These are phyloP conservation scores for Recurvomyces mirabilis DNA, from an alignment of 495 filamentous ascomycete genomes.

Conservation along the genomic window DNA sequence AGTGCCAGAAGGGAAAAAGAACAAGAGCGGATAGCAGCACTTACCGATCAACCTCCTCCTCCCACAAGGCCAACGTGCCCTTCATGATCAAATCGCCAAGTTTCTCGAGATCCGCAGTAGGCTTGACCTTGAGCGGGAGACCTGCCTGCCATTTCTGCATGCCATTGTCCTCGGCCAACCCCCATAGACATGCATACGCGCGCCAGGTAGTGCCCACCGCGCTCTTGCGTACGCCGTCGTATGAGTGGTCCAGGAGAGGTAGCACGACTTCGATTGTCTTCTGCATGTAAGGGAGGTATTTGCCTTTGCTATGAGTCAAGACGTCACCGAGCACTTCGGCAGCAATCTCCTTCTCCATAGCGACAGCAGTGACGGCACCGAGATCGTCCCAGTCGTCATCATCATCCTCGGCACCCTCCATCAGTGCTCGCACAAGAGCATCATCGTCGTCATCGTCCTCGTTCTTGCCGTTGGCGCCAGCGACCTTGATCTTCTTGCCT, in stretches of 20 bases:
- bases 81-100: slow-evolving; percentile 79
- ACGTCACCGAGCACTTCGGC: slow-evolving; percentile 90
- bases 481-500: slow-evolving; percentile 76
- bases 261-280: slow-evolving; percentile 75
- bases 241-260: slow-evolving; percentile 70
- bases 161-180: slow-evolving; percentile 66
- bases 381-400: slow-evolving; percentile 81
- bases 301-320: slow-evolving; percentile 65
- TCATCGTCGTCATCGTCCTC: slow-evolving; percentile 32
- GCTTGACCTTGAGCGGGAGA: slow-evolving; percentile 68
- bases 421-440: slow-evolving; percentile 27
- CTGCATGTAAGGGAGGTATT: slow-evolving; percentile 79
- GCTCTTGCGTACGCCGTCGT: slow-evolving; percentile 87
- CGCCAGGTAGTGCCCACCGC: slow-evolving; percentile 85
- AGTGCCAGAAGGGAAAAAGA: slow-evolving; percentile 27
- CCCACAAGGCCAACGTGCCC: slow-evolving; percentile 74
- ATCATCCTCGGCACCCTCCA: slow-evolving; percentile 39
- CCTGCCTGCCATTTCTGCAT: slow-evolving; percentile 82
- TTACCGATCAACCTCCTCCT: slow-evolving; percentile 85
- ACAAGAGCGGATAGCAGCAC: slow-evolving; percentile 24
- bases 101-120: slow-evolving; percentile 64
- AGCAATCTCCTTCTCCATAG: slow-evolving; percentile 94
- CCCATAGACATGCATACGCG: slow-evolving; percentile 83
- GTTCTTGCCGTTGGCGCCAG: slow-evolving; percentile 33
- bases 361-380: slow-evolving; percentile 68